Evolutionary conservation across 2,329 filamentous ascomycete genomes (phyloP), one percentile per base, ranked within the genome.

Genomic region (Paraphaeosphaeria sporulosa): DNA sequence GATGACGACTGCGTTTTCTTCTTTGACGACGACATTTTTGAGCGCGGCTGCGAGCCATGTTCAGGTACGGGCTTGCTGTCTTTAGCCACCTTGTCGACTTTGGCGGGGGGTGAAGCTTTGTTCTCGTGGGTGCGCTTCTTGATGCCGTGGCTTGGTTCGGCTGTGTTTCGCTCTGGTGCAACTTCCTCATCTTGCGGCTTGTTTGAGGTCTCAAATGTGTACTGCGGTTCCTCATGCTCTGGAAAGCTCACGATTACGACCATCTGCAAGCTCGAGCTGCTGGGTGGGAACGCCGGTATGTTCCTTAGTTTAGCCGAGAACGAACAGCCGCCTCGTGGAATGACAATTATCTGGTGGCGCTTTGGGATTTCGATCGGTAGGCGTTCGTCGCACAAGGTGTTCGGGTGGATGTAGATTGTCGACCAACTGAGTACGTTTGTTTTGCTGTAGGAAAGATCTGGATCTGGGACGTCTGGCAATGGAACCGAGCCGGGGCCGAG

Each of bases 271-370:
- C 88, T 84, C 3, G 78, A 75, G 0, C 82, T 75, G 0, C 83
- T 82, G 0, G 91, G 89, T 1, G 88, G 83, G 73, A 89, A 94
- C 10, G 87, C 86, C 0, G 94, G 93, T n/a, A 98, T 93, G 65
- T 92, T 94, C 54, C 85, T 84, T 0, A 98, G 80, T 76, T 99
- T 99, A 30, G 90, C 81, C 38, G 87, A 89, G 77, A 98, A 98
- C 25, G 86, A 90, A 80, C 95, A 99, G 0, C 87, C 88, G 42
- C 95, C 94, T 6, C 95, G 88, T 30, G 87, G 88, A 69, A 98
- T 84, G 52, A 97, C 86, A 60, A 99, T 88, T 61, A 98, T 83
- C 54, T 97, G 89, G 78, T 96, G 79, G 1, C 76, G 79, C 43
- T 81, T 82, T 0, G 82, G 83, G 3, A 88, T 76, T 8, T 81